Evolutionary conservation across 176 grass and related monocot species (phyloP), one percentile per base, ranked within the genome.

Genomic region (Oryza australiensis): DNA sequence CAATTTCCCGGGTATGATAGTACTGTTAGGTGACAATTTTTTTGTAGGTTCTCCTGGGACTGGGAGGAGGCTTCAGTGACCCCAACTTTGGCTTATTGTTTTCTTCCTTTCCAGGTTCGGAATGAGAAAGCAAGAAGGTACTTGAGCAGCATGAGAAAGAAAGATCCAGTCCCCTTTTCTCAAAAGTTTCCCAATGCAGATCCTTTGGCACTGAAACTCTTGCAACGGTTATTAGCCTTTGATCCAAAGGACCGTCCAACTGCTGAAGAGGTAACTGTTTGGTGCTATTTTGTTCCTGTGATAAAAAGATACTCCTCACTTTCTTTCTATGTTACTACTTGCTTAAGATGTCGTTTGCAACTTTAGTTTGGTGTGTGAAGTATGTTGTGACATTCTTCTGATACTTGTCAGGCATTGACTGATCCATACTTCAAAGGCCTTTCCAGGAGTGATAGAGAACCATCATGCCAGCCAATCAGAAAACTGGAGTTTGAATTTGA

Each of bases 61-160:
- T 32, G 40, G 43, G 20, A 66, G 46, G 2, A 24, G 10, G 42
- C 16, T 68, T 73, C 69, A 66, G 1, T 68, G 12, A 76, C 38
- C 7, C 24, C 8, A 53, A 63, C n/a, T 29, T 27, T 69, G 38
- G 67, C 66, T 15, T 79, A 6, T 43, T 57, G 23, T 55, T 64
- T 82, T 29, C 11, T 53, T 64, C 20, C 7, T 70, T 70, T 76
- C n/a, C 72, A 98, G 96, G 88, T 98, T 16, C 89, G 96, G 67
- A 98, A 98, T 75, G 96, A 98, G 68, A 98, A 98, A 88, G 96
- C 96, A 79, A 91, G 89, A 84, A 95, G 92, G 86, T 98, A 98
- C 66, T 84, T 98, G 88, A 95, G 84, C 68, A 87, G 85, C 77
- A 98, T 98, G 96, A 95, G 90, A 91, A 98, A 95, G 73, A 98